Evolutionary conservation across 352 stramenopile genomes (phyloP), one percentile per base, ranked within the genome.

Genomic region (Vaucheria bursata): DNA sequence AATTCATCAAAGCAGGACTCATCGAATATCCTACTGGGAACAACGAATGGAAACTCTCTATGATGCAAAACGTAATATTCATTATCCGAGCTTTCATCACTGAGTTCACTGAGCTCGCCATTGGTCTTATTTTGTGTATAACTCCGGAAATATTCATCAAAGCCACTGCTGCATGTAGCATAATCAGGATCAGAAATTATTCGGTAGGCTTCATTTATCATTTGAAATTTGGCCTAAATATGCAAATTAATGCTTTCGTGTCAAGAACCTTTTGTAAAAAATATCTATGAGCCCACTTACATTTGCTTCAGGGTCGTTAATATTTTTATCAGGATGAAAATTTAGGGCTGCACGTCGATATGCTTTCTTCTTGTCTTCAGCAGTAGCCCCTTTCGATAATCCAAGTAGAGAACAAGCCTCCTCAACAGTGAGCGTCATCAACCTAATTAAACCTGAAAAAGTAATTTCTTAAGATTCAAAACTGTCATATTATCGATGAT

Each of bases 151-250:
- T n/a, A n/a, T n/a, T n/a, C n/a, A n/a, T n/a, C n/a, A n/a, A n/a
- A n/a, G n/a, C 37, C 53, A 7, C 37, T 34, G 8, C 8, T 7
- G 53, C 8, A 7, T 2, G 8, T 2, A 34, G 34, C 31, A 34
- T 68, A 68, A 34, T 68, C 37, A 34, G 53, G 53, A 34, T 68
- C 53, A 34, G 2, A 8, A 34, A 68, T 34, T 31, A 34, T 34
- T 2, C 8, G 2, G 53, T 68, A 68, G 31, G 53, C 53, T 7
- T 68, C 53, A 34, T 34, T 68, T 2, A 68, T 34, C 2, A 7
- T 31, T 7, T 68, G 53, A 34, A 68, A 68, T 7, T 68, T 68
- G 53, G 53, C 53, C 53, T 68, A 34, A 31, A 7, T 25, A 59
- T 59, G 45, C n/a, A n/a, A n/a, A n/a, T n/a, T n/a, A n/a, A n/a